Percentiles rank a stretch among this genome's conserved stretches.
Evolutionary conservation across 495 filamentous ascomycete genomes (phyloP).

Genomic region (Tuber melanosporum): DNA sequence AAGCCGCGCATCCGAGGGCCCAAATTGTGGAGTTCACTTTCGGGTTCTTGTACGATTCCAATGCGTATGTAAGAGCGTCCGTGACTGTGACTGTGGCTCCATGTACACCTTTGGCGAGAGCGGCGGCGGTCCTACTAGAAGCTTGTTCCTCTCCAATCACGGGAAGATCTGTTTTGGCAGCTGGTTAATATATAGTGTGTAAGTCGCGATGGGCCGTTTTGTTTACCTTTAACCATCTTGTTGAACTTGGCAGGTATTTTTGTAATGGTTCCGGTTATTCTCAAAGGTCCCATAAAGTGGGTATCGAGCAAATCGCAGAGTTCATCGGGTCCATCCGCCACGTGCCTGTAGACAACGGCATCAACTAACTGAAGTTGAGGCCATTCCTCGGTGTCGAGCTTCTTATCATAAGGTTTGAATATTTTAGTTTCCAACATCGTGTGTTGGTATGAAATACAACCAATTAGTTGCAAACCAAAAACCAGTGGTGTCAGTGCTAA

Average conservation of each 20-base stretch:
- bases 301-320: not conserved
- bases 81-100: not conserved
- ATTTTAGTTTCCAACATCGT: not conserved
- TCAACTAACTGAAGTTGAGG: not conserved
- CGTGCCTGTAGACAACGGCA: not conserved
- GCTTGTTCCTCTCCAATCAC: not conserved
- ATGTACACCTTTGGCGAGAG: not conserved
- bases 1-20: not conserved
- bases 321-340: not conserved
- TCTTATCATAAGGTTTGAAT: not conserved
- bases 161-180: not conserved
- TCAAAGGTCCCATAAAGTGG: not conserved
- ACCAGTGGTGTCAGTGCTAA: not conserved
- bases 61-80: not conserved
- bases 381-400: not conserved
- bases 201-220: not conserved
- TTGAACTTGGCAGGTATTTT: not conserved
- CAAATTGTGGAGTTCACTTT: not conserved
- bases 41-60: not conserved
- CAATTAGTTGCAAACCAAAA: not conserved
- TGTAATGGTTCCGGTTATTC: not conserved
- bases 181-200: not conserved
- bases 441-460: not conserved
- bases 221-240: not conserved
- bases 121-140: not conserved